A percentile compares a stretch with the other conserved stretches of the same genome.
Evolutionary conservation across 352 stramenopile genomes (phyloP).

Genomic region (Globisporangium alternatum): DNA sequence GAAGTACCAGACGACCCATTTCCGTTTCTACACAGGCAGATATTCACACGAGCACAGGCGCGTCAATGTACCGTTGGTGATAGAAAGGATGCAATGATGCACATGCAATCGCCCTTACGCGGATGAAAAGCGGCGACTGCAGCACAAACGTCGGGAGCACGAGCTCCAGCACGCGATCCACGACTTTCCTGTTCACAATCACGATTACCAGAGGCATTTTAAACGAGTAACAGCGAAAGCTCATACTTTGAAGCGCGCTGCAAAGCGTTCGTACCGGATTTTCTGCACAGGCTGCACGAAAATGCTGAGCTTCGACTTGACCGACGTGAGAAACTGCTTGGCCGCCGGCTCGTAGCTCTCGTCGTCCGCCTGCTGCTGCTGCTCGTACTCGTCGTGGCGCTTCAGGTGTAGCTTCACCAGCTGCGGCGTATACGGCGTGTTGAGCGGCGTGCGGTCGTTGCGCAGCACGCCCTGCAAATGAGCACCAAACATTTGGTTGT

Average conservation of each 20-base stretch:
- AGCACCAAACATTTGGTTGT: not conserved
- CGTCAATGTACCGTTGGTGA: not conserved
- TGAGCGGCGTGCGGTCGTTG: conserved; percentile 75
- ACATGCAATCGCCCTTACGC: conserved; percentile 21
- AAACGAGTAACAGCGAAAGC: no score
- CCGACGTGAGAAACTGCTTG: conserved; percentile 26
- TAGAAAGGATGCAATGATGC: not conserved
- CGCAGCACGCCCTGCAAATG: conserved; percentile 45
- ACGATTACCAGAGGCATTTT: not conserved
- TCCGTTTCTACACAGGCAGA: conserved; percentile 30
- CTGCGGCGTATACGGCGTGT: conserved; percentile 82
- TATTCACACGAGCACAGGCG: not conserved
- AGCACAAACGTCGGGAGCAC: conserved; percentile 39
- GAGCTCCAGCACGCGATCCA: conserved; percentile 32
- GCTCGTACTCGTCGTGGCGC: conserved; percentile 54
- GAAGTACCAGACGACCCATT: conserved; percentile 67
- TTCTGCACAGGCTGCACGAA: conserved; percentile 40
- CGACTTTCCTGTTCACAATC: conserved; percentile 19
- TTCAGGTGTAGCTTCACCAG: conserved; percentile 80
- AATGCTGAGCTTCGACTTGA: conserved; percentile 42
- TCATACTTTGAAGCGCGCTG: not conserved
- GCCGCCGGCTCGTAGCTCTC: conserved; percentile 25
- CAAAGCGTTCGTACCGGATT: conserved; percentile 34
- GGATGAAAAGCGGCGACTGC: conserved; percentile 34
- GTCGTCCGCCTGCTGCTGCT: conserved; percentile 27